These are phyloP conservation scores for Phytophthora citricola DNA, from an alignment of 352 stramenopile species.

Conservation along the genomic window DNA sequence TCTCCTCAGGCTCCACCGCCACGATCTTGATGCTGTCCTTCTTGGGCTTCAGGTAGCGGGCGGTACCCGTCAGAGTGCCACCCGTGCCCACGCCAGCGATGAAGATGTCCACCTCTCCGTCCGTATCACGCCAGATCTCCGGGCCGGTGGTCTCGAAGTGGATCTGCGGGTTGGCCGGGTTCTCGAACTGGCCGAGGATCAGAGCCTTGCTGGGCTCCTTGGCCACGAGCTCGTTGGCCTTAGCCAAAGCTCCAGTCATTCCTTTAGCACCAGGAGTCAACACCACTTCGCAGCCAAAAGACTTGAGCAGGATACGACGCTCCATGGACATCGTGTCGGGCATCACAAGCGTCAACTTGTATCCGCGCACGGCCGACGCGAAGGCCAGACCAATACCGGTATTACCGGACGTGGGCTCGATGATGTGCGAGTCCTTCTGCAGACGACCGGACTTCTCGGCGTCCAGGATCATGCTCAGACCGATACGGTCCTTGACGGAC, in stretches of 20 bases:
- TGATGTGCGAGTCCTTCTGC: conserved; percentile 85
- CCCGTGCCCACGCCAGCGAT: conserved; percentile 90
- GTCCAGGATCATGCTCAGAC: conserved; percentile 85
- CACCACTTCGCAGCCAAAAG: conserved; percentile 92
- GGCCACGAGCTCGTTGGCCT: conserved; percentile 78
- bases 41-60: conserved; percentile 87
- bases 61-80: conserved; percentile 88
- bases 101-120: conserved; percentile 88
- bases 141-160: conserved; percentile 90
- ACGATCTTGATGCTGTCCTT: conserved; percentile 87
- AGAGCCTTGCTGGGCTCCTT: conserved; percentile 76
- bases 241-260: conserved; percentile 82
- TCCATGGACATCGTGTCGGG: conserved; percentile 97
- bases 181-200: conserved; percentile 96
- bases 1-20: conserved; percentile 87
- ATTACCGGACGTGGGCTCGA: conserved; percentile 96
- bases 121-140: conserved; percentile 91
- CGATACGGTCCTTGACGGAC: conserved; percentile 89
- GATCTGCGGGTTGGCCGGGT: conserved; percentile 96
- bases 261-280: conserved; percentile 90
- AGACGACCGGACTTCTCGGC: conserved; percentile 76
- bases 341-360: conserved; percentile 96
- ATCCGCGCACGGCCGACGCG: conserved; percentile 89
- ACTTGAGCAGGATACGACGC: conserved; percentile 95
- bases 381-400: conserved; percentile 95